Evolutionary conservation across 768 basidiomycete species (phyloP), one percentile per base, ranked within the genome.

Genomic region (Tricholoma sp.): DNA sequence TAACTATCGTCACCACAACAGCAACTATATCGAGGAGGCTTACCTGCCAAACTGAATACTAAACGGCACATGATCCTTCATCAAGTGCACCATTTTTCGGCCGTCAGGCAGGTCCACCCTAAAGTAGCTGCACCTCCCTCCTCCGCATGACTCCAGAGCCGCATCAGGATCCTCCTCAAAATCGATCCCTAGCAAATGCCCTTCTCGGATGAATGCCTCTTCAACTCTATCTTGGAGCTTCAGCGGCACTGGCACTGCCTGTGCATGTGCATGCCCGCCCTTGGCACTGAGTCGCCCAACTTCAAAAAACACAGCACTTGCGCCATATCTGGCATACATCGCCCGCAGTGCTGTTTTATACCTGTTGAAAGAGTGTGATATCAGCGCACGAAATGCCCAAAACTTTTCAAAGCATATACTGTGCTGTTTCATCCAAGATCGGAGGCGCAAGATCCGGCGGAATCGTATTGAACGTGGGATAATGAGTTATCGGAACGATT

Each of bases 201-300:
- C 94, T 66, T 89, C 88, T n/a, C 75, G 72, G 15, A 80, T 62
- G 69, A 98, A 98, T 10, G 84, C 78, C 10, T 80, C 73, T 67
- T 88, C 88, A 10, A 96, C 80, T 57, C 81, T 75, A 49, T 80
- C 76, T 59, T 83, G 72, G 37, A 91, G 68, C 41, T 76, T 76
- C n/a, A 70, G 59, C 0, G 94, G 92, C 6, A 95, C 70, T 24
- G 94, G 91, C 1, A 92, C 81, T 34, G 81, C 85, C 68, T 98
- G 97, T 7, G 97, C 76, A 70, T 98, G 96, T 12, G 94, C 94
- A 65, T 99, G 97, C 0, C 94, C 96, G 9, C 94, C 95, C 70
- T 89, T 90, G 2, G 87, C 82, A 55, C 82, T 82, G 42, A 94
- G 69, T 7, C 95, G 81, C 11, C 88, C 91, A 18, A 98, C 85